These are phyloP conservation scores for Plantago coronopus DNA, from an alignment of 305 asterid genomes.

Conservation along the genomic window DNA sequence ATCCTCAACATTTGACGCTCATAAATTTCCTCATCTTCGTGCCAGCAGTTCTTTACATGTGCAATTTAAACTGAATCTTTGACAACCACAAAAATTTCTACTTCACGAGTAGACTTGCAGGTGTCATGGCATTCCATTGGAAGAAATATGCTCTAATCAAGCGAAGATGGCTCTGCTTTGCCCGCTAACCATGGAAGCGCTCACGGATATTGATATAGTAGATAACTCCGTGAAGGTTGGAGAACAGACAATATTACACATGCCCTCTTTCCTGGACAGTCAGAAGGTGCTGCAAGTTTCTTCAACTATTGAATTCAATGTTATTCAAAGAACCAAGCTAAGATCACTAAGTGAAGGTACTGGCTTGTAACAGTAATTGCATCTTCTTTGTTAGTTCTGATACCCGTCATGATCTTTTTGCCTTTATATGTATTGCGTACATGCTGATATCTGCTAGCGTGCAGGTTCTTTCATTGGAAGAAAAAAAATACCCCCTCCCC, in stretches of 20 bases:
- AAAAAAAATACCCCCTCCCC: no score
- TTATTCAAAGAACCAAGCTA: constrained; percentile 73
- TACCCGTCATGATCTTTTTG: constrained; percentile 12
- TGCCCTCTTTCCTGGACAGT: constrained; percentile 80
- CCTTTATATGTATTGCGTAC: constrained; percentile 8
- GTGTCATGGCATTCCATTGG: constrained; percentile 82
- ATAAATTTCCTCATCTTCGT: constrained; percentile 21
- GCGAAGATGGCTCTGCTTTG: constrained; percentile 34
- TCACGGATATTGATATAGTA: constrained; percentile 49
- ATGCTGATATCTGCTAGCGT: not conserved
- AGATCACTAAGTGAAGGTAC: constrained; percentile 80
- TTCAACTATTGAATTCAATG: constrained; percentile 60
- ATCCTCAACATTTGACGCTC: constrained; percentile 9
- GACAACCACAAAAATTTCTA: constrained; percentile 16
- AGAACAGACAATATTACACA: constrained; percentile 56
- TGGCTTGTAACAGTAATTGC: constrained; percentile 10
- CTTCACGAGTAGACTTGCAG: constrained; percentile 67
- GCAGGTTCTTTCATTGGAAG: no score
- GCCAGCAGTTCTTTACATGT: constrained; percentile 13
- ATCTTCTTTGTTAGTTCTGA: constrained; percentile 3
- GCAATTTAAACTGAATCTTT: constrained; percentile 16
- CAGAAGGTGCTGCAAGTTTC: constrained; percentile 46
- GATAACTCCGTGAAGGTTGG: constrained; percentile 74
- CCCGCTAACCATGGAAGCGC: constrained; percentile 54
- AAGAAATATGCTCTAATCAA: constrained; percentile 32